Base-by-base conservation (phyloP, 208 protist genomes). In the Trypanosoma theileri region DNA sequence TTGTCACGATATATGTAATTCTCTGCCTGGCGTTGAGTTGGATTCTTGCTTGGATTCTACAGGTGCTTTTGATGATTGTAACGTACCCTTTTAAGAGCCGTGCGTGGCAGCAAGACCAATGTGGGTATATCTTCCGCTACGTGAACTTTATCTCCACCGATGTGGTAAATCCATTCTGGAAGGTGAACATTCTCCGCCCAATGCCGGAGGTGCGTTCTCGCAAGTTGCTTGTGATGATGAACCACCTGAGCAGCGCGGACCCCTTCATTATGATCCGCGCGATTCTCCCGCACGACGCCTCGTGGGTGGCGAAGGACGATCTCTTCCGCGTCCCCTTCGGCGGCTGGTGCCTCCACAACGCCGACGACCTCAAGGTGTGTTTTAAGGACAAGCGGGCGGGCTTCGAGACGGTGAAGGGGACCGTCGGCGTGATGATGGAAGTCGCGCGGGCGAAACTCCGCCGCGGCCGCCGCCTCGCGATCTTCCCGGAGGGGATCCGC, bases 321-420 rank as follows among this genome's bases (percentile, higher is more conserved):
- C 80, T 96, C 54, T 94, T 96, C 76, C 79, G 78, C 45, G 79
- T 96, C 12, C 91, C 91, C 2, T 85, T 96, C 52, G 91, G 87
- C 31, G 91, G 91, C 53, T 93, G 91, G 86, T 71, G 76, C 41
- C 66, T 96, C 69, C 76, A 69, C 66, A 94, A 94, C 72, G 61
- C 82, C 8, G 88, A 79, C 24, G 91, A 96, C 63, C 80, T 96
- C 12, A 61, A 63, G 19, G 87, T 96, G 26, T 63, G 66, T 51
- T 96, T 96, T 63, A 80, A 71, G 31, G 80, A 92, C 71, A 92
- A 94, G 69, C 76, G 75, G 65, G 68, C 63, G 9, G 82, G 89
- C 40, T 89, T 92, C 55, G 80, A 83, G 9, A 92, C 86, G 12
- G 78, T 92, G 9, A 94, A 93, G 73, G 91, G 89, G 16, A 86